A percentile compares a stretch with the other conserved stretches of the same genome.
phyloP scores from a whole-genome alignment of 371 early-diverging fungal genomes.

The Quaeritorhiza haematococci region DNA sequence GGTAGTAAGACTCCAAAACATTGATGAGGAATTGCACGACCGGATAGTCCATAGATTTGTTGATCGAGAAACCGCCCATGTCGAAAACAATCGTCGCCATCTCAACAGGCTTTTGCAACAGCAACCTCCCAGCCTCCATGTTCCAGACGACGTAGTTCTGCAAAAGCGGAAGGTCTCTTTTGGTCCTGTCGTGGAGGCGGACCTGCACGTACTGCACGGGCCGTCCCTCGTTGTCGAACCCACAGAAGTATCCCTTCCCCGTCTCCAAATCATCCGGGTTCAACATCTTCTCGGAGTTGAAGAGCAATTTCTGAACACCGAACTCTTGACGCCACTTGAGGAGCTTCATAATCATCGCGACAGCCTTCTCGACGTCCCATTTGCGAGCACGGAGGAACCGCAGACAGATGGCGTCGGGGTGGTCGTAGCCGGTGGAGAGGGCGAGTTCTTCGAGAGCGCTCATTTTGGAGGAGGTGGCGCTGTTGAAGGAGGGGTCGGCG shows the following conservation, averaged over 20 bases:
- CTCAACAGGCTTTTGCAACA: conserved; percentile 69
- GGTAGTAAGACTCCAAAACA: conserved; percentile 71
- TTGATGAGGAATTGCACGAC: no score
- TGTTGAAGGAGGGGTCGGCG: no score
- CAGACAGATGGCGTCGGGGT: conserved; percentile 61
- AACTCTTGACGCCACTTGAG: conserved; percentile 61
- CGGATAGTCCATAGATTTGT: conserved; percentile 15
- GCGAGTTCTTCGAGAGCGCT: conserved; percentile 9
- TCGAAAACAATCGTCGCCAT: conserved; percentile 79
- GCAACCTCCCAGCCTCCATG: conserved; percentile 77
- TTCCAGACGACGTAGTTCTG: conserved; percentile 10
- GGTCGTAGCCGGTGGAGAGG: conserved; percentile 32
- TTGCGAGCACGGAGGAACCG: conserved; percentile 75
- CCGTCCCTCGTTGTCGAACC: conserved; percentile 41
- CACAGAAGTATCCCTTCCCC: conserved; percentile 44
- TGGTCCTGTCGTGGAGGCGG: conserved; percentile 11
- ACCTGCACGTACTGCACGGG: conserved; percentile 26
- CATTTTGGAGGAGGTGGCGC: neutral
- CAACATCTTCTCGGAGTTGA: conserved; percentile 47
- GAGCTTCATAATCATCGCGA: conserved; percentile 55
- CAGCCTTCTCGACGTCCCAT: conserved; percentile 64
- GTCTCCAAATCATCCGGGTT: conserved; percentile 36
- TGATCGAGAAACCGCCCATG: conserved; percentile 69
- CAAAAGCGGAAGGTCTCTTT: neutral
- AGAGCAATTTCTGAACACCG: conserved; percentile 51